phyloP scores from a whole-genome alignment of 1,139 yeast species.

The Candida sp. region DNA sequence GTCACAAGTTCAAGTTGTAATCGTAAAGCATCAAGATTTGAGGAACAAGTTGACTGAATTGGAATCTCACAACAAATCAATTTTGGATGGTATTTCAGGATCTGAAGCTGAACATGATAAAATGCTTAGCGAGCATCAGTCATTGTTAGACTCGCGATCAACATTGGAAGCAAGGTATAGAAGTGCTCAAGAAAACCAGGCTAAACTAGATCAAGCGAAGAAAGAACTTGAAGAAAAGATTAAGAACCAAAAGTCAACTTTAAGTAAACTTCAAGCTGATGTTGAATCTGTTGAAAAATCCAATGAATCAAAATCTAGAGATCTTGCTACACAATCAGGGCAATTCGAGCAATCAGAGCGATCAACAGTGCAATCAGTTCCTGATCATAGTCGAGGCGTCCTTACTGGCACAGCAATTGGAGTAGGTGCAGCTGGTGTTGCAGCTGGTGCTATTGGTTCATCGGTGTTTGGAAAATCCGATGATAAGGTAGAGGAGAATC shows the following conservation, averaged over 20 bases:
- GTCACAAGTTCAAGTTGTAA: constrained; percentile 64
- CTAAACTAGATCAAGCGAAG: not conserved
- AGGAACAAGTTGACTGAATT: constrained; percentile 26
- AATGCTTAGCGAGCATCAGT: constrained; percentile 1
- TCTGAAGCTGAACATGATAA: constrained; percentile 3
- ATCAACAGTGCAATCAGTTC: too few relatives aligned
- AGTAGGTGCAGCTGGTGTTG: constrained; percentile 21
- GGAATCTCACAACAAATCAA: constrained; percentile 18
- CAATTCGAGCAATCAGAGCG: too few relatives aligned
- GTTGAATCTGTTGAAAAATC: not conserved
- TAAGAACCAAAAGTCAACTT: not conserved
- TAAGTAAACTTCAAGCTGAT: not conserved
- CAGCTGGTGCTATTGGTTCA: constrained; percentile 11
- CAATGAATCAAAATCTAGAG: not conserved
- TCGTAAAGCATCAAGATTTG: constrained; percentile 52
- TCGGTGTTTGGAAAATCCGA: constrained; percentile 11
- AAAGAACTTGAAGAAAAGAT: not conserved
- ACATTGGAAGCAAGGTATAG: constrained; percentile 1
- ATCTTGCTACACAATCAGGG: constrained; percentile 1
- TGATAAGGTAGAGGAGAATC: constrained; percentile 4
- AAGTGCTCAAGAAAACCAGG: not conserved
- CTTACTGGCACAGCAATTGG: constrained; percentile 26
- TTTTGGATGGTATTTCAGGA: constrained; percentile 8
- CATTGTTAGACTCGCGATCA: constrained; percentile 2
- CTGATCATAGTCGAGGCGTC: constrained; percentile 13